Evolutionary conservation across 176 grass and related monocot genomes (phyloP), one percentile per base, ranked within the genome.

Genomic region (Ensete glaucum): DNA sequence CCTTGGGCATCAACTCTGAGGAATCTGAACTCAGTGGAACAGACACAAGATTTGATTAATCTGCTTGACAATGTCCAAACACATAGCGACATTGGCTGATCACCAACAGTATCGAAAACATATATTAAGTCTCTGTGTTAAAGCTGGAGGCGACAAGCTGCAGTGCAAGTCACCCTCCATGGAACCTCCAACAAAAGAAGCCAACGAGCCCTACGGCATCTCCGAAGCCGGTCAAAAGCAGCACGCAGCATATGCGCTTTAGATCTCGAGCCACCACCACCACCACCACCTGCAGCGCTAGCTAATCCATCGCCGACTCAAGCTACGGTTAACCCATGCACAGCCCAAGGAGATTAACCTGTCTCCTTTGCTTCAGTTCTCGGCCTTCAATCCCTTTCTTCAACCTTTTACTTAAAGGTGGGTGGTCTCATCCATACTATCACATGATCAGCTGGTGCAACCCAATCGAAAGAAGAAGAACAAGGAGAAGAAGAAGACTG

Each of bases 211-310:
- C 63, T 65, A 65, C 22, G 63, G 63, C 63, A 65, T 29, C 63
- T 65, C 63, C 63, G 21, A 65, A 27, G 63, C 63, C 63, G 63
- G 63, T 65, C 63, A 65, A 65, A 65, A 65, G 63, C 63, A 22
- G 63, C 63, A 65, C 4, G 63, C 63, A 13, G 11, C 63, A 65
- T 12, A 29, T 25, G 63, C 63, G 63, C 63, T 65, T 65, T 65
- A 65, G 63, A 65, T 65, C 24, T 65, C 23, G 21, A 21, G 2
- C 62, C 62, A 27, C 62, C 62, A 64, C 21, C 21, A 11, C 62
- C 62, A 64, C 21, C 21, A 11, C 23, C 11, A 25, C 23, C 63
- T 3, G 12, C 25, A 22, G 1, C 23, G 11, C 10, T 43, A 22
- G 63, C 63, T 65, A 65, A 65, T 65, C 22, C 63, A 25, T 26